Conservation (phyloP, 805 yeast genomes). For the Lipomyces sp. region DNA sequence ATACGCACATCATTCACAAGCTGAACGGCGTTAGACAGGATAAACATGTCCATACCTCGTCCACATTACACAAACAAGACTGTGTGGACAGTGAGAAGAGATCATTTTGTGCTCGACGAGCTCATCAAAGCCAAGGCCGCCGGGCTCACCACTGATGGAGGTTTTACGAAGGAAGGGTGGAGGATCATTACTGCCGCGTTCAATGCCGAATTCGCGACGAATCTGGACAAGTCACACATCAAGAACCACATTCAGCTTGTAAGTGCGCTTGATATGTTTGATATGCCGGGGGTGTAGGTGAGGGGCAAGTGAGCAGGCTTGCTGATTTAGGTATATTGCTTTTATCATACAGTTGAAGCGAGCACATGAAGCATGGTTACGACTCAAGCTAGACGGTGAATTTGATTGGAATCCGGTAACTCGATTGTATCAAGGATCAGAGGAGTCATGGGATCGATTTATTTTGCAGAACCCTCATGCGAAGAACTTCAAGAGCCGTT, state of each 20-base stretch:
- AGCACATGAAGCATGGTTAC: slow-evolving; percentile 19
- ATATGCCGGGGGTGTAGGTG: background rate
- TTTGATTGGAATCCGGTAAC: slow-evolving; percentile 13
- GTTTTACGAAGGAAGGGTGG: slow-evolving; percentile 25
- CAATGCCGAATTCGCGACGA: slow-evolving; percentile 11
- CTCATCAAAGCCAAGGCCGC: slow-evolving; percentile 1
- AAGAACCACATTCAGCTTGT: slow-evolving; percentile 24
- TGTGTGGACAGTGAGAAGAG: slow-evolving; percentile 19
- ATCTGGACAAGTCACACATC: slow-evolving; percentile 19
- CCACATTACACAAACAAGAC: slow-evolving; percentile 24
- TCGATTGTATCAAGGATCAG: slow-evolving; percentile 13
- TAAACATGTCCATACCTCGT: background rate
- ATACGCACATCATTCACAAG: no score
- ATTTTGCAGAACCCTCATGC: slow-evolving; percentile 8
- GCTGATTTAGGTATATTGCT: background rate
- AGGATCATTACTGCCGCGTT: slow-evolving; percentile 14
- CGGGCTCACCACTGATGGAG: slow-evolving; percentile 12
- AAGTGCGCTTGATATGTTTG: background rate
- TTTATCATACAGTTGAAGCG: slow-evolving; percentile 9
- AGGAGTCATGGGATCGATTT: slow-evolving; percentile 13
- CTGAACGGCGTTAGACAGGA: no score
- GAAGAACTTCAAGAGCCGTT: slow-evolving; percentile 3
- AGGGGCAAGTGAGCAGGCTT: background rate
- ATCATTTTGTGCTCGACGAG: slow-evolving; percentile 11
- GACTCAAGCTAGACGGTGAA: slow-evolving; percentile 5